phyloP scores from a whole-genome alignment of 2,329 filamentous ascomycete genomes.

The Fusarium sp. region DNA sequence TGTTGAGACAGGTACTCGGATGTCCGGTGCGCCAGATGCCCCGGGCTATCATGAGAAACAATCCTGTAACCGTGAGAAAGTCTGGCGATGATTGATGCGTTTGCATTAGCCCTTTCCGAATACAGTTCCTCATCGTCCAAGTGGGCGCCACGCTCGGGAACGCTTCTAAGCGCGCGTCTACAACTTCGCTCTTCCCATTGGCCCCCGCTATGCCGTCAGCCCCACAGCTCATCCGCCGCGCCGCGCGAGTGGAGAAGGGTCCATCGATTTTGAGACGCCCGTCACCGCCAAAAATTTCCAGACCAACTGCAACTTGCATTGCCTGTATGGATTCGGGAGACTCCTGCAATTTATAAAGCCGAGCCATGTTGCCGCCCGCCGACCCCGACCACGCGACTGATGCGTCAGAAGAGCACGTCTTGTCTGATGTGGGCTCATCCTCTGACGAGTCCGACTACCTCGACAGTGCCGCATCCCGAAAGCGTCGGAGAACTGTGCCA shows the following conservation, averaged over 20 bases:
- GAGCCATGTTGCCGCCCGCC: slow-evolving; percentile 36
- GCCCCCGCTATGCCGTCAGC: slow-evolving; percentile 9
- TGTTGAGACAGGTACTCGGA: not conserved
- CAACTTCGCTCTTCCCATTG: slow-evolving; percentile 11
- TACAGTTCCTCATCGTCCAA: not conserved
- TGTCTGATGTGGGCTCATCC: slow-evolving; percentile 35
- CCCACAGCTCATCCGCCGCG: slow-evolving; percentile 25
- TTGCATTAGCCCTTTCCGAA: not conserved
- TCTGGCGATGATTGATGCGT: not conserved
- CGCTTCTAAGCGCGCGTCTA: slow-evolving; percentile 48
- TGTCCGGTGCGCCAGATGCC: not conserved
- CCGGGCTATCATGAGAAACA: not conserved
- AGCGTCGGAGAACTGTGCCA: slow-evolving; percentile 57
- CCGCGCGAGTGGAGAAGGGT: slow-evolving; percentile 20
- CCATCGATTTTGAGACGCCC: slow-evolving; percentile 37
- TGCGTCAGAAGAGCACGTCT: slow-evolving; percentile 30
- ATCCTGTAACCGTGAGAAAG: not conserved
- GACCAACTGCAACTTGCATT: slow-evolving; percentile 25
- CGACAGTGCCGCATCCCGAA: slow-evolving; percentile 58
- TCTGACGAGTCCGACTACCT: slow-evolving; percentile 63
- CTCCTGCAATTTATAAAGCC: slow-evolving; percentile 41
- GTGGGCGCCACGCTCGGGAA: not conserved
- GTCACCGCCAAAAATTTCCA: slow-evolving; percentile 46
- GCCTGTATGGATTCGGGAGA: slow-evolving; percentile 24
- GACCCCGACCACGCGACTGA: slow-evolving; percentile 32